Evolutionary conservation across 2,329 filamentous ascomycete genomes (phyloP).

Genomic region (Aspergillus brasiliensis): DNA sequence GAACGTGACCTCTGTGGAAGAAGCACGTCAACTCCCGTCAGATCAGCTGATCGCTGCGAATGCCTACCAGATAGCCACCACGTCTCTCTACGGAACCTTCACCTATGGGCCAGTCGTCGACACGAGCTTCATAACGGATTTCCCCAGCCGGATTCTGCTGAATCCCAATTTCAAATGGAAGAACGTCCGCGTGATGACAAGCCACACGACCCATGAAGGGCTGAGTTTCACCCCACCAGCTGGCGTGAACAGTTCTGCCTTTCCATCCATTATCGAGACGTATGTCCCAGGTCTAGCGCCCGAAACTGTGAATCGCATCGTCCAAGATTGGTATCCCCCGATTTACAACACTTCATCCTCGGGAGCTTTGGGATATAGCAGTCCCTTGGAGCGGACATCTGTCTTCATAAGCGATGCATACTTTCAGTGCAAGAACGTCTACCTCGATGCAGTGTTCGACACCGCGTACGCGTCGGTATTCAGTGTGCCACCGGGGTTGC

Average conservation of each 20-base stretch:
- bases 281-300: slow-evolving; percentile 27
- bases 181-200: slow-evolving; percentile 43
- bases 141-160: slow-evolving; percentile 50
- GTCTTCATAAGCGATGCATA: slow-evolving; percentile 47
- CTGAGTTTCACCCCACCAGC: slow-evolving; percentile 39
- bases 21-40: slow-evolving; percentile 47
- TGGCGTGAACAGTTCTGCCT: background rate
- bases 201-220: slow-evolving; percentile 49
- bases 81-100: slow-evolving; percentile 44
- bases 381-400: slow-evolving; percentile 45
- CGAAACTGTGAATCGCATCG: slow-evolving; percentile 46
- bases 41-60: slow-evolving; percentile 48
- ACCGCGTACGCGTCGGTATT: slow-evolving; percentile 58
- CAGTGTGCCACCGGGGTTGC: slow-evolving; percentile 55
- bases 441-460: slow-evolving; percentile 54
- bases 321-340: slow-evolving; percentile 54
- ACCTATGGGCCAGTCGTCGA: slow-evolving; percentile 53
- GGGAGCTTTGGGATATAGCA: slow-evolving; percentile 51
- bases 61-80: slow-evolving; percentile 41
- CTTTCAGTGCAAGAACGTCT: slow-evolving; percentile 58
- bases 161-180: slow-evolving; percentile 42
- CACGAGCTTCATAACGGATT: slow-evolving; percentile 50
- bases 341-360: slow-evolving; percentile 38
- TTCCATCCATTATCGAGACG: slow-evolving; percentile 31
- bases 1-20: slow-evolving; percentile 48